Evolutionary conservation across 2,329 filamentous ascomycete species (phyloP).

Genomic region (Botrytis cinerea): DNA sequence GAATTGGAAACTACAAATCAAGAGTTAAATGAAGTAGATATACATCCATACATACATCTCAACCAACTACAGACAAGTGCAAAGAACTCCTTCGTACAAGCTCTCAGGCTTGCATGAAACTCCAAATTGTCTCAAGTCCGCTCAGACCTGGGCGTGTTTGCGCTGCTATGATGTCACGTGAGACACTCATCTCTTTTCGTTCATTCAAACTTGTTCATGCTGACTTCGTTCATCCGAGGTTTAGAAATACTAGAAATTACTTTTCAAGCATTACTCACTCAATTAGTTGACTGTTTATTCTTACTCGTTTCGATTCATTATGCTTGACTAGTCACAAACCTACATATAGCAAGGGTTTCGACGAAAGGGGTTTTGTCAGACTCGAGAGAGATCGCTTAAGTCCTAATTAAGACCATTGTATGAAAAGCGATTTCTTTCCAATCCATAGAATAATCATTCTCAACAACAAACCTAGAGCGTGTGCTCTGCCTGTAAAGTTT

Average conservation of each 20-base stretch:
- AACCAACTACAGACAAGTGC: neutral
- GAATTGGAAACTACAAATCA: neutral
- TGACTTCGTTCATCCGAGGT: neutral
- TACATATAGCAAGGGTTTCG: neutral
- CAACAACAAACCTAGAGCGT: neutral
- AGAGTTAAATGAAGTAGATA: neutral
- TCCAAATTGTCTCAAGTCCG: slow-evolving; percentile 15
- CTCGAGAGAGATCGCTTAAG: neutral
- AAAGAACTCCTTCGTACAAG: neutral
- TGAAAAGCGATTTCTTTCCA: neutral
- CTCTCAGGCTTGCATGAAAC: slow-evolving; percentile 21
- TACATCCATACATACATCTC: neutral
- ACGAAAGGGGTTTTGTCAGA: neutral
- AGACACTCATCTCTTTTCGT: neutral
- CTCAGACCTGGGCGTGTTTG: slow-evolving; percentile 14
- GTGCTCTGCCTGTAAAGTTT: neutral
- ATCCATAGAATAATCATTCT: neutral
- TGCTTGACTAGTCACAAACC: neutral
- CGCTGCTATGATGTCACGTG: slow-evolving; percentile 5
- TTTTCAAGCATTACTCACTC: neutral
- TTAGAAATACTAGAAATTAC: neutral
- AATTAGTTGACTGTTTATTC: neutral
- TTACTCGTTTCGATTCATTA: neutral
- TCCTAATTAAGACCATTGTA: neutral
- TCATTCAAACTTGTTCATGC: neutral